Evolutionary conservation across 1,284 basidiomycete genomes (phyloP).

Genomic region (Apiotrichum akiyoshidainum): DNA sequence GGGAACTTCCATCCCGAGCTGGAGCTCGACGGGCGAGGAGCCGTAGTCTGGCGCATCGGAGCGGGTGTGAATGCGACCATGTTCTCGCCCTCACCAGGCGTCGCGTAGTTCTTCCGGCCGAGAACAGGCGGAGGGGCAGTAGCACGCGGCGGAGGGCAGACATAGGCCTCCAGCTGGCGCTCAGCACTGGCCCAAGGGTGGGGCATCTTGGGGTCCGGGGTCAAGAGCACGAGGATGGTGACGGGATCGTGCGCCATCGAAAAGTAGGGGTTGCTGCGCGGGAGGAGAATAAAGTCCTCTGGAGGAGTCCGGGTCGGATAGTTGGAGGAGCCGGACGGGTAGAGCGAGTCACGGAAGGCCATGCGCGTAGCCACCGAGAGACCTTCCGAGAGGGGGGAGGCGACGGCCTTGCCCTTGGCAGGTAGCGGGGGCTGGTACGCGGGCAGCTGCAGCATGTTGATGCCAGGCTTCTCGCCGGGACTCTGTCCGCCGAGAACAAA

Average conservation of each 20-base stretch:
- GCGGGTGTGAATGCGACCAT: constrained; percentile 46
- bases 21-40: constrained; percentile 3
- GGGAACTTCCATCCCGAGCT: constrained; percentile 42
- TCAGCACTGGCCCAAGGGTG: constrained; percentile 33
- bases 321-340: constrained; percentile 59
- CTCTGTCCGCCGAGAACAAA: constrained; percentile 73
- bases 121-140: constrained; percentile 37
- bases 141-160: constrained; percentile 52
- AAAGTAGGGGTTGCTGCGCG: constrained; percentile 69
- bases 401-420: constrained; percentile 13
- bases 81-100: constrained; percentile 43
- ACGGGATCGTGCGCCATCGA: constrained; percentile 66
- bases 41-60: constrained; percentile 15
- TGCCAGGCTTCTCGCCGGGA: constrained; percentile 59
- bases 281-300: constrained; percentile 76
- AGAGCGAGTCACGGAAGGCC: constrained; percentile 64
- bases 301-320: constrained; percentile 63
- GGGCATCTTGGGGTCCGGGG: constrained; percentile 41
- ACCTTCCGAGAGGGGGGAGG: constrained; percentile 31
- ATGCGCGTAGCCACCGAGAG: constrained; percentile 60
- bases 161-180: constrained; percentile 50
- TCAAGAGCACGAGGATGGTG: constrained; percentile 57
- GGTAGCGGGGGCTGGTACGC: constrained; percentile 60
- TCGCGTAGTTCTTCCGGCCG: constrained; percentile 45
- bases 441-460: constrained; percentile 70